Conservation (phyloP, 768 basidiomycete species). For the Suillus bovinus region DNA sequence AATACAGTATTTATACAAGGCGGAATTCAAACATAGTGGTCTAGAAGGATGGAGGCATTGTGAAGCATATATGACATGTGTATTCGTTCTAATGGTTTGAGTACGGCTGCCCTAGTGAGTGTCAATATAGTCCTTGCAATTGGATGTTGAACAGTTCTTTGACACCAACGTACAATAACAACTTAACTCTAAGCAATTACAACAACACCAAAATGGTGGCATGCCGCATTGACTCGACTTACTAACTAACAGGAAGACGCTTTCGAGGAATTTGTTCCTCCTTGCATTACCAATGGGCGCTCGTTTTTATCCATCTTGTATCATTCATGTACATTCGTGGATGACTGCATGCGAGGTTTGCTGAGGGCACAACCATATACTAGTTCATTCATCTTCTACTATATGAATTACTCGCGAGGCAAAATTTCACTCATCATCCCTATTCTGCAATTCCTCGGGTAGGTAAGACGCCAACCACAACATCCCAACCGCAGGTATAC, state of each 20-base stretch:
- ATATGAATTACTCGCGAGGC: not conserved
- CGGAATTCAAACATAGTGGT: no score
- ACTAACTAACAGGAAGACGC: not conserved
- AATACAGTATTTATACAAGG: no score
- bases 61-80: no score
- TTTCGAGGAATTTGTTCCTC: not conserved
- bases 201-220: no score
- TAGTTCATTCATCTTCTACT: not conserved
- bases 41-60: no score
- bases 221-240: not conserved
- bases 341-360: not conserved
- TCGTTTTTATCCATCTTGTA: no score
- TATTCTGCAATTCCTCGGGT: constrained; percentile 41
- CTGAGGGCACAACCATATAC: not conserved
- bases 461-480: constrained; percentile 36
- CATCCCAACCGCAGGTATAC: constrained; percentile 13
- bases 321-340: constrained; percentile 21
- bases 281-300: not conserved
- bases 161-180: no score
- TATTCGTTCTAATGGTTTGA: no score
- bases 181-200: no score
- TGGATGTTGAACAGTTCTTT: no score
- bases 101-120: no score
- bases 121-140: no score
- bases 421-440: constrained; percentile 15